Evolutionary conservation across 2,329 filamentous ascomycete genomes (phyloP), one percentile per base, ranked within the genome.

Genomic region (Colletotrichum viniferum): DNA sequence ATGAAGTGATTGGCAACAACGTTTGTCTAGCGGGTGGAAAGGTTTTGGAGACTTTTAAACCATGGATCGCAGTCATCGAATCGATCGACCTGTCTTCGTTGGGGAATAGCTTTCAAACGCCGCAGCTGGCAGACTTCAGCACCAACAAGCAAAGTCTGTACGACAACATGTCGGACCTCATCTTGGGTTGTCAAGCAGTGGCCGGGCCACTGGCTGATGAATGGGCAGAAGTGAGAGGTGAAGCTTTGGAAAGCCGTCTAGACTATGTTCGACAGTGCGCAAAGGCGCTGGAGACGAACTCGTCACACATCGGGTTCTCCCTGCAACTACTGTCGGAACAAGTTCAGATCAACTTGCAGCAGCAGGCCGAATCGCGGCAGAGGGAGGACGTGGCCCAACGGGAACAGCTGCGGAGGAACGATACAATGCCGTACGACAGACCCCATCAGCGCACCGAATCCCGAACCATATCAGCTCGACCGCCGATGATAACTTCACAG

Each of bases 101-200:
- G 4, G 93, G 93, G 55, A 93, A 94, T 74, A 93, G 90, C 74
- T 93, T 96, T 78, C 94, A 96, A 82, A 96, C 94, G 58, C 95
- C 96, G 1, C 95, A 97, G 79, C 86, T 98, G 36, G 90, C 92
- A 63, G 97, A 98, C 79, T 98, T 98, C 83, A 93, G 93, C 80
- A 91, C 93, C 36, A 95, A 98, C 83, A 98, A 98, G 85, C 97
- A 99, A 83, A 94, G 94, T 79, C 88, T 98, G 21, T 98, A 98
- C 84, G 97, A 98, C 84, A 94, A 96, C 74, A 94, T 98, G 71
- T 96, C 96, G 10, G 97, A 98, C 82, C 90, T 99, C 32, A 86
- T 98, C 5, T 86, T 98, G 65, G 92, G 94, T 74, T 98, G 96
- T 81, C 97, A 99, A 84, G 92, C 94, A 28, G 94, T 98, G n/a